These are phyloP conservation scores for Aspergillus vadensis DNA, from an alignment of 2,329 filamentous ascomycete species.

Conservation along the genomic window DNA sequence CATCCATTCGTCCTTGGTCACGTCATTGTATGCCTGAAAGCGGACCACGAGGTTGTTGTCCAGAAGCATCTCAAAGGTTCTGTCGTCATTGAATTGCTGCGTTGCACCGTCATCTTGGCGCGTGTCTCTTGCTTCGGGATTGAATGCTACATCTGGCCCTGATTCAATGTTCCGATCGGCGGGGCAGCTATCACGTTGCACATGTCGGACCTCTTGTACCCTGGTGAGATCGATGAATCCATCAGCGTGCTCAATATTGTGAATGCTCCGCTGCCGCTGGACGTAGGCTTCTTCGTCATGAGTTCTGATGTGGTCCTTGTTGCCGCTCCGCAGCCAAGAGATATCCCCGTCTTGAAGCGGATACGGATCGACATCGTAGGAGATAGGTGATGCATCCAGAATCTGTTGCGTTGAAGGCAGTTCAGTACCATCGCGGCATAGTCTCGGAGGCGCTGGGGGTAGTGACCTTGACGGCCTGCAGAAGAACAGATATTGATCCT, in stretches of 20 bases:
- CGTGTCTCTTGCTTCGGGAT: conserved; percentile 50
- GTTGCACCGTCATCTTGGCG: conserved; percentile 56
- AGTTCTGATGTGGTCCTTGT: conserved; percentile 48
- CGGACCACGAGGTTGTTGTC: conserved; percentile 64
- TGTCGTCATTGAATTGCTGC: conserved; percentile 56
- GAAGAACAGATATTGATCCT: conserved; percentile 66
- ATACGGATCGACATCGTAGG: conserved; percentile 64
- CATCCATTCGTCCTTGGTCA: conserved; percentile 64
- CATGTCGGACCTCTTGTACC: conserved; percentile 59
- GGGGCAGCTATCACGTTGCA: conserved; percentile 54
- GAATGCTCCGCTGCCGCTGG: conserved; percentile 59
- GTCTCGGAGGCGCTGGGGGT: conserved; percentile 61
- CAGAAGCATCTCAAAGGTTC: conserved; percentile 63
- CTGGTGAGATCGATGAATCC: conserved; percentile 65
- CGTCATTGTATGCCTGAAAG: conserved; percentile 60
- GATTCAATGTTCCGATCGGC: conserved; percentile 55
- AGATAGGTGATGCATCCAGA: conserved; percentile 59
- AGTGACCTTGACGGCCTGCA: conserved; percentile 61
- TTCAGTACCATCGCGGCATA: conserved; percentile 47
- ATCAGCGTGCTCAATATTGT: conserved; percentile 62
- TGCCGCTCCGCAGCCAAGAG: conserved; percentile 57
- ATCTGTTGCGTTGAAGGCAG: conserved; percentile 60
- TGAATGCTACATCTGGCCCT: conserved; percentile 59
- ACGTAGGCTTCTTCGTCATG: conserved; percentile 62
- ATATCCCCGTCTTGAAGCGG: conserved; percentile 56